Percentiles rank a stretch among this genome's conserved stretches.
Conservation (phyloP, 2,329 filamentous ascomycete species). For the Aspergillus glaucus region DNA sequence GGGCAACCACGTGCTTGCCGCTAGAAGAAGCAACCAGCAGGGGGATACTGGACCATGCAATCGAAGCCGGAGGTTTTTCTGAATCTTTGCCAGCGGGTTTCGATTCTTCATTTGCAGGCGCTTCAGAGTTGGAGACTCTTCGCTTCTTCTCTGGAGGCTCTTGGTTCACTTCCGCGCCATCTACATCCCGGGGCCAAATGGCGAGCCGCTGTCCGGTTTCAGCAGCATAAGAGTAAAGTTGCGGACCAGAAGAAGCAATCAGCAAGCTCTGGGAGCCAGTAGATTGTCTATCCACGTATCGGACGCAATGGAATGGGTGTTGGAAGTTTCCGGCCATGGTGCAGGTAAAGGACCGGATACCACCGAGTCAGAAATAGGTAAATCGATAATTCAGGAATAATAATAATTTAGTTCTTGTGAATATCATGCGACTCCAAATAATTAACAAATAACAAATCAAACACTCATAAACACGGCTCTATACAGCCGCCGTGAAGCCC, state of each 20-base stretch:
- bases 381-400: not conserved
- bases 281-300: slow-evolving; percentile 26
- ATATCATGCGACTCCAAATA: not conserved
- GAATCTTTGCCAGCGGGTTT: slow-evolving; percentile 9
- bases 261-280: slow-evolving; percentile 45
- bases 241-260: slow-evolving; percentile 67
- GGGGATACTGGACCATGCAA: slow-evolving; percentile 56
- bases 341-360: not conserved
- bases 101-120: slow-evolving; percentile 9
- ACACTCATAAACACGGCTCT: not conserved
- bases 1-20: slow-evolving; percentile 63
- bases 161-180: slow-evolving; percentile 24
- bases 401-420: not conserved
- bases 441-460: not conserved
- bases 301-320: slow-evolving; percentile 60
- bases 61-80: slow-evolving; percentile 15
- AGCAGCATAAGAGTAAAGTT: slow-evolving; percentile 61
- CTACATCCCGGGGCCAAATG: slow-evolving; percentile 48
- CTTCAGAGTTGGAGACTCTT: slow-evolving; percentile 31
- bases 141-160: slow-evolving; percentile 41
- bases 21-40: slow-evolving; percentile 59
- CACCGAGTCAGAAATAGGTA: not conserved
- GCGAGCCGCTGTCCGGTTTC: slow-evolving; percentile 54
- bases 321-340: slow-evolving; percentile 29
- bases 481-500: not conserved